Conservation (phyloP, 495 filamentous ascomycete genomes). For the Tirmania nivea region DNA sequence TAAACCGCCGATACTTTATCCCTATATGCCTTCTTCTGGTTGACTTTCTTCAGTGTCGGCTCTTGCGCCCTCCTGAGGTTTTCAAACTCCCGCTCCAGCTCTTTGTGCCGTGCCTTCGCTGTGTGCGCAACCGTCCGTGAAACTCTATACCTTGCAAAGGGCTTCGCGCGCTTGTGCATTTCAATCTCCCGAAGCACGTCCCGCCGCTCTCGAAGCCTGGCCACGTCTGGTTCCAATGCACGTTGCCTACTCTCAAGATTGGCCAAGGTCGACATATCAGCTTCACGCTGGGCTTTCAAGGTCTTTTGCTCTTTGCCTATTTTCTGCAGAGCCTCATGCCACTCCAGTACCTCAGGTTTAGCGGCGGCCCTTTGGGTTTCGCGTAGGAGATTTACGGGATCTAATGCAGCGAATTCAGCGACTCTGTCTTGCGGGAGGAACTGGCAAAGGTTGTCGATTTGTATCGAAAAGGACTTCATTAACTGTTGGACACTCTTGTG, state of each 20-base stretch:
- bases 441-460: conserved; percentile 94
- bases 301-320: conserved; percentile 47
- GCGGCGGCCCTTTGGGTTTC: conserved; percentile 78
- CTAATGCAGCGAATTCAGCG: conserved; percentile 73
- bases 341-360: conserved; percentile 52
- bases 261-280: conserved; percentile 37
- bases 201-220: conserved; percentile 55
- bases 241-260: conserved; percentile 54
- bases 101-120: conserved; percentile 27
- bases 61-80: conserved; percentile 37
- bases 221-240: conserved; percentile 57
- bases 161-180: conserved; percentile 40
- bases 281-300: conserved; percentile 33
- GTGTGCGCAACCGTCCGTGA: conserved; percentile 18
- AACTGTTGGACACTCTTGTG: conserved; percentile 40
- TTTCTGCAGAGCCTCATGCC: conserved; percentile 52
- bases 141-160: conserved; percentile 40
- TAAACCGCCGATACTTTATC: conserved; percentile 29
- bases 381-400: conserved; percentile 59
- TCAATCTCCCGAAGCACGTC: conserved; percentile 42
- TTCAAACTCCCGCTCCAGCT: conserved; percentile 29
- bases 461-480: conserved; percentile 51
- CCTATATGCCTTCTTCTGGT: conserved; percentile 41
- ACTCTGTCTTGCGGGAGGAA: conserved; percentile 95
- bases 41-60: conserved; percentile 44